phyloP scores from a whole-genome alignment of 2,329 filamentous ascomycete species.

The Diaporthe ampelina region DNA sequence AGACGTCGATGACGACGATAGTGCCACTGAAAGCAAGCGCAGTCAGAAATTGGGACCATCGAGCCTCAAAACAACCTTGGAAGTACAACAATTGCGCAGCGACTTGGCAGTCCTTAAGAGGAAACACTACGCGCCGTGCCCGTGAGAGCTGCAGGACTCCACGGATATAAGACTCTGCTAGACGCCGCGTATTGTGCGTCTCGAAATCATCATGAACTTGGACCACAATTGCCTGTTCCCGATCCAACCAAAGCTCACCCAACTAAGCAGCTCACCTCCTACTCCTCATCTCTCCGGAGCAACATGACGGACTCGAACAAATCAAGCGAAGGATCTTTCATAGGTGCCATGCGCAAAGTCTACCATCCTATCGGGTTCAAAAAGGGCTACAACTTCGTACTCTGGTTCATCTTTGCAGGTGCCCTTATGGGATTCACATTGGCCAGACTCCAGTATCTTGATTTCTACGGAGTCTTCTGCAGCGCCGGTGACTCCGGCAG shows the following conservation, averaged over 20 bases:
- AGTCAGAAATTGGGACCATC: background rate
- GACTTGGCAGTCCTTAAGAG: background rate
- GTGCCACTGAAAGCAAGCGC: background rate
- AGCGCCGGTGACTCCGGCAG: constrained; percentile 20
- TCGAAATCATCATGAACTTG: background rate
- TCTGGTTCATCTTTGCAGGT: constrained; percentile 55
- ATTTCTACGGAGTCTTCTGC: constrained; percentile 56
- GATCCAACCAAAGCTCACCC: background rate
- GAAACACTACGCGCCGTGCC: background rate
- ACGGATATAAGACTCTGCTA: background rate
- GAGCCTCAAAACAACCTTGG: background rate
- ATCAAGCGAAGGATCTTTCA: constrained; percentile 43
- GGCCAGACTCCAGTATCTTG: constrained; percentile 62
- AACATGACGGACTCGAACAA: background rate
- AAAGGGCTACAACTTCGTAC: constrained; percentile 45
- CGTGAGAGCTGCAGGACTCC: background rate
- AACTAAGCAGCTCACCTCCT: background rate
- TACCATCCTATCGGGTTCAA: constrained; percentile 44
- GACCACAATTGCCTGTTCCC: background rate
- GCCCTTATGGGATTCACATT: constrained; percentile 61
- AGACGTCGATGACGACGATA: background rate
- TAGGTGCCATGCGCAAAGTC: constrained; percentile 43
- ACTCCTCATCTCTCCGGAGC: background rate
- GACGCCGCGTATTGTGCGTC: background rate
- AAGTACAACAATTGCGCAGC: background rate